Evolutionary conservation across 2,329 filamentous ascomycete genomes (phyloP).

Genomic region (Didymella sp.): DNA sequence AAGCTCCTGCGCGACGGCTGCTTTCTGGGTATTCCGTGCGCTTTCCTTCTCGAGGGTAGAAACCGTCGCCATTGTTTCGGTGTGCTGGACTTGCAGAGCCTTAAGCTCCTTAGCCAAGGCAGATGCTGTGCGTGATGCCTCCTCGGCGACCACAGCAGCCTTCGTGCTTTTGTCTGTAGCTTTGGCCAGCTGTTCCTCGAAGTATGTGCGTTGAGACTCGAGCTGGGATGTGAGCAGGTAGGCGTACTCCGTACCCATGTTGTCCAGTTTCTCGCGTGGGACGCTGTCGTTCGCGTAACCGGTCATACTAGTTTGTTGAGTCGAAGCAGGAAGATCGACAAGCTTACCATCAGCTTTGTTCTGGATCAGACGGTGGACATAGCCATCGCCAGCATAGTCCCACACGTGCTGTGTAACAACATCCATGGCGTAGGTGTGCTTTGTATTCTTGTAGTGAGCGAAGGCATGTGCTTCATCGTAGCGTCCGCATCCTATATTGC

Average conservation of each 20-base stretch:
- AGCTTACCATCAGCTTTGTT: slow-evolving; percentile 92
- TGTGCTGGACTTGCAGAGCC: slow-evolving; percentile 62
- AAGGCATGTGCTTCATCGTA: slow-evolving; percentile 95
- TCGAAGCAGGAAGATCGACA: slow-evolving; percentile 77
- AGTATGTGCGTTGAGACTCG: slow-evolving; percentile 90
- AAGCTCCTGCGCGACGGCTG: slow-evolving; percentile 75
- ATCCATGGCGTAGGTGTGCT: slow-evolving; percentile 91
- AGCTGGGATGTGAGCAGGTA: slow-evolving; percentile 92
- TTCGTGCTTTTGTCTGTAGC: slow-evolving; percentile 87
- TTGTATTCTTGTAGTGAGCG: slow-evolving; percentile 87
- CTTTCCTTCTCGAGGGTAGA: slow-evolving; percentile 75
- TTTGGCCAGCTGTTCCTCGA: slow-evolving; percentile 88
- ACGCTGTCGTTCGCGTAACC: slow-evolving; percentile 68
- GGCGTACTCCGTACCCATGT: slow-evolving; percentile 91
- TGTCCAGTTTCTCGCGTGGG: slow-evolving; percentile 73
- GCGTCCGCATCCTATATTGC: slow-evolving; percentile 88
- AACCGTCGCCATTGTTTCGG: slow-evolving; percentile 62
- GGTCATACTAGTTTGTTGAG: slow-evolving; percentile 50
- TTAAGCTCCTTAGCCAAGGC: slow-evolving; percentile 60
- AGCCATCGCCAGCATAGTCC: slow-evolving; percentile 96
- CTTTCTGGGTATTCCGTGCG: slow-evolving; percentile 61
- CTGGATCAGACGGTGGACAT: slow-evolving; percentile 93
- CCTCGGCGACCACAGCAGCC: slow-evolving; percentile 71
- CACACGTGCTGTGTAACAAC: slow-evolving; percentile 93
- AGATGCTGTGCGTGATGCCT: slow-evolving; percentile 60